Evolutionary conservation across 129 eudicot species (phyloP), one percentile per base, ranked within the genome.

Genomic region (Ambrosia trifida): DNA sequence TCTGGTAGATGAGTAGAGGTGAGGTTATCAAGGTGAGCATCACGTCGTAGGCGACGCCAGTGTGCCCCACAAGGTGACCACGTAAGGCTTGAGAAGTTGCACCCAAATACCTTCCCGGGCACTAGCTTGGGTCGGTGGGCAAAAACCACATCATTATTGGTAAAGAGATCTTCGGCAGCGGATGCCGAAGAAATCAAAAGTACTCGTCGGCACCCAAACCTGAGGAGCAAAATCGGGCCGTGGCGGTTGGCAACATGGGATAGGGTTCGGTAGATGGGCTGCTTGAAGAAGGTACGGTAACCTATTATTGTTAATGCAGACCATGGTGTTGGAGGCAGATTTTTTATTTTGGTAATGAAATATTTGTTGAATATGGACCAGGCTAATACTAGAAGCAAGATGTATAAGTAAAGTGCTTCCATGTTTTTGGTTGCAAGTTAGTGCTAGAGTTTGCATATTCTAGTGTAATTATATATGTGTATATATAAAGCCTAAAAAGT

Each of bases 81-180:
- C 4, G 83, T 83, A 2, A 89, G 75, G 32, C 65, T 80, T 3
- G 84, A 77, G 79, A 19, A 78, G 43, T 86, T 74, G 50, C 73
- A 49, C 32, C 87, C 87, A 4, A 83, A 36, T 30, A 36, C 9
- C 50, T 76, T 74, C 4, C 77, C 87, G 0, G 70, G 66, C 13
- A 74, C 24, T 64, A 83, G 31, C 35, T 83, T 56, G 0, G 91
- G 85, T 10, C 91, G 77, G 85, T 80, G 12, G 18, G 85, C 83
- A 53, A 86, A 80, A 1, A 57, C 54, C 11, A 4, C 38, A 69
- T 86, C 91, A 30, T 83, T 74, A 7, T 78, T 77, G 8, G 77
- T 53, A 7, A 86, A 79, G 10, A 83, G 81, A 1, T 85, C 87
- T n/a, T 85, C 79, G 0, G 84, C 83, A 0, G 77, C 83, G 0